These are phyloP conservation scores for Adansonia madagascariensis DNA, from an alignment of 441 rosid species.

Conservation along the genomic window DNA sequence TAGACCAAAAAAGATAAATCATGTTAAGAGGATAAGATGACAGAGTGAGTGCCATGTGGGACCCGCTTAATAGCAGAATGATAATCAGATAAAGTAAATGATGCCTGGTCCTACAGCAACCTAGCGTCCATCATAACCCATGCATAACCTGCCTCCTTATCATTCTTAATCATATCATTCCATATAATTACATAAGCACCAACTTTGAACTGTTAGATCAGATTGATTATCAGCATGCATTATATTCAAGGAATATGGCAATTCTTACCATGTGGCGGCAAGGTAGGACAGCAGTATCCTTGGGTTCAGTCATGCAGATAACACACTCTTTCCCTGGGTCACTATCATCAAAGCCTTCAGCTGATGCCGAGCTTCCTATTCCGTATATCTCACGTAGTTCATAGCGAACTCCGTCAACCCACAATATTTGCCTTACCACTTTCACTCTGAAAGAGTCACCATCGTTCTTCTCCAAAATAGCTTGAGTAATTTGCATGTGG, in stretches of 20 bases:
- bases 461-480: slow-evolving; percentile 60
- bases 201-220: neutral
- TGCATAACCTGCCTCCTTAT: slow-evolving; percentile 7
- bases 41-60: neutral
- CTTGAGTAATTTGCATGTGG: slow-evolving; percentile 83
- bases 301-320: slow-evolving; percentile 89
- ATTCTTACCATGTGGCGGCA: slow-evolving; percentile 87
- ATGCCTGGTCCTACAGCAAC: slow-evolving; percentile 14
- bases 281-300: slow-evolving; percentile 83
- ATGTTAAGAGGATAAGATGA: neutral
- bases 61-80: neutral
- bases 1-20: neutral
- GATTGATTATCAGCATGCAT: slow-evolving; percentile 9
- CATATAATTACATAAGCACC: neutral
- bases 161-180: slow-evolving; percentile 8
- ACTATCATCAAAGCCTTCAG: slow-evolving; percentile 61
- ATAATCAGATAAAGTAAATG: slow-evolving; percentile 12
- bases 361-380: slow-evolving; percentile 55
- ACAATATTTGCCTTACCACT: slow-evolving; percentile 75
- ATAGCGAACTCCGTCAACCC: slow-evolving; percentile 82
- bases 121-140: neutral
- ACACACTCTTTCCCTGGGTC: slow-evolving; percentile 86
- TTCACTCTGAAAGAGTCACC: slow-evolving; percentile 56
- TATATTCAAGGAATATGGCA: slow-evolving; percentile 16
- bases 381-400: slow-evolving; percentile 87